A percentile compares a stretch with the other conserved stretches of the same genome.
Conservation (phyloP, 2,329 filamentous ascomycete species). For the Aquanectria penicillioides region DNA sequence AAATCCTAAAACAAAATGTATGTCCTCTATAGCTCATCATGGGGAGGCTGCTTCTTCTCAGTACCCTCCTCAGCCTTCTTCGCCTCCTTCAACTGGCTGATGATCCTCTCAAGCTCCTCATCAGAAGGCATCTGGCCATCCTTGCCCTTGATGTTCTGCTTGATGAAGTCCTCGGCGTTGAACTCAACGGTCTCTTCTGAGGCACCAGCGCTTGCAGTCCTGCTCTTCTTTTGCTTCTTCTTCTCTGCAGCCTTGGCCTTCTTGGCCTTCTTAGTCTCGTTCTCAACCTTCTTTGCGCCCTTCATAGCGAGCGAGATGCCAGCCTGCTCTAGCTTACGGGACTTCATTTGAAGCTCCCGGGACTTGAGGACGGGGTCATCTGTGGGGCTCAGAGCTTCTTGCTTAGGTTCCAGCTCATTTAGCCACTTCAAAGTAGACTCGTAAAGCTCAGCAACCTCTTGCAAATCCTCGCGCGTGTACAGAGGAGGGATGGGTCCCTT, state of each 20-base stretch:
- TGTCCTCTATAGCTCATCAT: slow-evolving; percentile 49
- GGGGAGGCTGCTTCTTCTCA: slow-evolving; percentile 39
- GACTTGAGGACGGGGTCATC: slow-evolving; percentile 85
- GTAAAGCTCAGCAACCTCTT: slow-evolving; percentile 69
- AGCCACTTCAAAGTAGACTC: slow-evolving; percentile 78
- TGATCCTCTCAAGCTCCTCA: slow-evolving; percentile 42
- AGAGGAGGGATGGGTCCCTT: slow-evolving; percentile 69
- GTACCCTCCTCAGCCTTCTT: slow-evolving; percentile 11
- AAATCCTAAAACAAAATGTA: slow-evolving; percentile 19
- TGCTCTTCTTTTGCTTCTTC: slow-evolving; percentile 53
- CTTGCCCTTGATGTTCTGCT: slow-evolving; percentile 46
- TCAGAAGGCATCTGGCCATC: slow-evolving; percentile 41
- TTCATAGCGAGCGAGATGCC: slow-evolving; percentile 77
- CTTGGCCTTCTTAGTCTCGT: slow-evolving; percentile 57
- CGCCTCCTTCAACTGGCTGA: slow-evolving; percentile 35
- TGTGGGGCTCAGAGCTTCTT: slow-evolving; percentile 74
- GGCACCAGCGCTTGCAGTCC: slow-evolving; percentile 47
- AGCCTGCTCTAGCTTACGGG: slow-evolving; percentile 76
- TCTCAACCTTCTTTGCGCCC: slow-evolving; percentile 67
- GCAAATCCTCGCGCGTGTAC: slow-evolving; percentile 79
- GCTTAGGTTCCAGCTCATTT: slow-evolving; percentile 73
- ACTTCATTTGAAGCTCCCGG: slow-evolving; percentile 71
- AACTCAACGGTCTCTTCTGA: slow-evolving; percentile 55
- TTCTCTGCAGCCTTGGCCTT: slow-evolving; percentile 52
- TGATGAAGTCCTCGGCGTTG: slow-evolving; percentile 58